Percentiles rank a stretch among this genome's conserved stretches.
Evolutionary conservation across 176 grass and related monocot genomes (phyloP).

Genomic region (Zizania latifolia): DNA sequence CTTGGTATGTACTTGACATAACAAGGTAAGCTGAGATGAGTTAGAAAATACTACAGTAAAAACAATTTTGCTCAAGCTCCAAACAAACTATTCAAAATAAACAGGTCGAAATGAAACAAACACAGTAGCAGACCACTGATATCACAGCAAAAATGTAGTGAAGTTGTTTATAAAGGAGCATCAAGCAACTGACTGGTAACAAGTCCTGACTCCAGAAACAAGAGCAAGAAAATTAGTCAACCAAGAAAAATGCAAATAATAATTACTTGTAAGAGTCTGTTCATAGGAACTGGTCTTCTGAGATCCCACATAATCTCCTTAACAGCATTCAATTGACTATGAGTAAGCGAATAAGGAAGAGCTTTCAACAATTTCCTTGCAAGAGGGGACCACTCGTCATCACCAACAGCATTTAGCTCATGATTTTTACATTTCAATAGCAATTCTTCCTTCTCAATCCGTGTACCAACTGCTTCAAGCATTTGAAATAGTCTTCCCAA

Average conservation of each 20-base stretch:
- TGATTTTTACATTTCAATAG: constrained; percentile 68
- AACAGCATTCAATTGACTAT: constrained; percentile 79
- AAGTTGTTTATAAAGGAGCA: background rate
- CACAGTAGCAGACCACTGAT: background rate
- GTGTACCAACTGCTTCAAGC: constrained; percentile 78
- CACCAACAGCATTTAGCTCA: constrained; percentile 54
- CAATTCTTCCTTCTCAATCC: constrained; percentile 69
- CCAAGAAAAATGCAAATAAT: constrained; percentile 24
- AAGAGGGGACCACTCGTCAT: constrained; percentile 64
- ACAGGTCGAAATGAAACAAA: background rate
- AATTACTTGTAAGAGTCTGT: constrained; percentile 87
- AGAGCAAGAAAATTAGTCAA: constrained; percentile 13
- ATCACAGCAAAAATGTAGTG: background rate
- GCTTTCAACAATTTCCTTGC: constrained; percentile 58
- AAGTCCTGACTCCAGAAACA: constrained; percentile 26
- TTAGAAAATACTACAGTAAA: constrained; percentile 5
- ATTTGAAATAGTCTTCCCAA: constrained; percentile 89
- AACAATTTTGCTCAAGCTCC: background rate
- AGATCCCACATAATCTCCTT: constrained; percentile 99
- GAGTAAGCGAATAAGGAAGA: constrained; percentile 82
- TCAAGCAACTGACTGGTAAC: constrained; percentile 14
- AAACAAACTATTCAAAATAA: constrained; percentile 34
- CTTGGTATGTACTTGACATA: background rate
- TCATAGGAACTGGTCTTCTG: constrained; percentile 85
- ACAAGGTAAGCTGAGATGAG: constrained; percentile 19